Conservation (phyloP, 2,329 filamentous ascomycete genomes). For the Arthrobotrys entomopaga region DNA sequence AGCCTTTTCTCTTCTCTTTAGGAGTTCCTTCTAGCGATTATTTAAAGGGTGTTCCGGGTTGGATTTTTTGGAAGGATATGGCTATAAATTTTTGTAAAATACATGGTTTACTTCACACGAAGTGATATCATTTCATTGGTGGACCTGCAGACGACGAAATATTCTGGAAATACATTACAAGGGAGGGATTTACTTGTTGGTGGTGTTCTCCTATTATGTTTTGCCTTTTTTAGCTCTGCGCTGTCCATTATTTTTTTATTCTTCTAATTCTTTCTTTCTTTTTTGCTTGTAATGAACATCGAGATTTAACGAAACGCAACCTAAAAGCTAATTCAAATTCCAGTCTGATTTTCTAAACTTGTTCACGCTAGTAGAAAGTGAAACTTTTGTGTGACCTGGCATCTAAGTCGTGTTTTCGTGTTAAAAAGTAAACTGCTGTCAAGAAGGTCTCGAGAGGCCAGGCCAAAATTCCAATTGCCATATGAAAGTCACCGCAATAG, state of each 20-base stretch:
- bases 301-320: constrained; percentile 12
- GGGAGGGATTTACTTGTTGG: not conserved
- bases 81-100: constrained; percentile 53
- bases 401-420: no score
- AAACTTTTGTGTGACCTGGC: constrained; percentile 8
- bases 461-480: not conserved
- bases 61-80: constrained; percentile 32
- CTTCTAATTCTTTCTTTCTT: not conserved
- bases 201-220: not conserved
- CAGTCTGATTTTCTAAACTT: constrained; percentile 12
- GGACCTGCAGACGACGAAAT: constrained; percentile 20
- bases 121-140: constrained; percentile 27
- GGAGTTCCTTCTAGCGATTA: constrained; percentile 37
- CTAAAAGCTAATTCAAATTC: constrained; percentile 44
- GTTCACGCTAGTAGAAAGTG: not conserved
- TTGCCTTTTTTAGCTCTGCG: not conserved
- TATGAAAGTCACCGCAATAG: not conserved
- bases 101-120: constrained; percentile 43
- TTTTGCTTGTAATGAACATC: constrained; percentile 15
- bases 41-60: constrained; percentile 38
- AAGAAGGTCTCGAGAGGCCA: no score
- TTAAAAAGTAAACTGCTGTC: no score
- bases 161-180: constrained; percentile 6
- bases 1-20: constrained; percentile 21
- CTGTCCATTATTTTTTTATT: not conserved